These are phyloP conservation scores for Kandelia obovata DNA, from an alignment of 345 rosid genomes.

Conservation along the genomic window DNA sequence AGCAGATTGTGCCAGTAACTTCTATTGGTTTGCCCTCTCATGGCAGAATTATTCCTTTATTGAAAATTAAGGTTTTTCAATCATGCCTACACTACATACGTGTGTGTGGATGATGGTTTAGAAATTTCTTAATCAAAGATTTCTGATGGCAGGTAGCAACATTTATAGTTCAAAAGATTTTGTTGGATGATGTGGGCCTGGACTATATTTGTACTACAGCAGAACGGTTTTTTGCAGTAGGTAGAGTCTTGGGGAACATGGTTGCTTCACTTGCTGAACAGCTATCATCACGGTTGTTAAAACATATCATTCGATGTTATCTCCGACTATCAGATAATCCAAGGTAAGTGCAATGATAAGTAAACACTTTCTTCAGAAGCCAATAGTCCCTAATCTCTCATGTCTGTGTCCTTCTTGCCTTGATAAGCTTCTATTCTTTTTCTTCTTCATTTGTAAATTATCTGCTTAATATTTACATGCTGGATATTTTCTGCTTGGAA, in stretches of 20 bases:
- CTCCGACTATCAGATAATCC: slow-evolving; percentile 80
- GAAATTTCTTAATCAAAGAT: too few relatives aligned
- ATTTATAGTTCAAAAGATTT: slow-evolving; percentile 81
- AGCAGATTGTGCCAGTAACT: too few relatives aligned
- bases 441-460: neutral
- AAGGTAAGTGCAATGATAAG: slow-evolving; percentile 38
- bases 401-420: neutral
- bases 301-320: slow-evolving; percentile 88
- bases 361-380: neutral
- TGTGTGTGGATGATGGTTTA: too few relatives aligned
- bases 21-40: too few relatives aligned
- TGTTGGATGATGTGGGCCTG: slow-evolving; percentile 92
- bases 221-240: slow-evolving; percentile 88
- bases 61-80: too few relatives aligned
- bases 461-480: neutral
- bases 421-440: neutral
- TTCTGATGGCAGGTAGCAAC: slow-evolving; percentile 75
- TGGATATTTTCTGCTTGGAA: neutral
- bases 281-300: slow-evolving; percentile 70
- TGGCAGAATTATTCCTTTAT: too few relatives aligned
- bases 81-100: too few relatives aligned
- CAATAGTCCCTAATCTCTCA: neutral
- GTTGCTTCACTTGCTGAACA: slow-evolving; percentile 89
- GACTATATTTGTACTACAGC: slow-evolving; percentile 89
- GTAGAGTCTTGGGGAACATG: slow-evolving; percentile 85